Conservation (phyloP, 257 asterid species). For the Sherardia arvensis region DNA sequence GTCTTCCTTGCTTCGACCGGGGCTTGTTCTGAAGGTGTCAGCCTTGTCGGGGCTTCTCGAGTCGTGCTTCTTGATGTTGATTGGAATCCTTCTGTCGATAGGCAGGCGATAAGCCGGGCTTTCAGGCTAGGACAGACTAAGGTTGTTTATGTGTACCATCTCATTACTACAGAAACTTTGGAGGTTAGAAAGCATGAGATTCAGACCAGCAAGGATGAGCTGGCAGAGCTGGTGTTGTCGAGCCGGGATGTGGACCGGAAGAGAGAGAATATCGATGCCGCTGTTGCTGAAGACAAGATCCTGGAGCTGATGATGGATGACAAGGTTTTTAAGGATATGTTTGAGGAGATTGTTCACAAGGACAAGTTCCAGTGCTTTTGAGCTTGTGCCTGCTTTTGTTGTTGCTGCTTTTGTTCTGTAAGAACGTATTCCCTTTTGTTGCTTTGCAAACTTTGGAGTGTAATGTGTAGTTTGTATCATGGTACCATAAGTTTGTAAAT, state of each 20-base stretch:
- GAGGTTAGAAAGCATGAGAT: slow-evolving; percentile 41
- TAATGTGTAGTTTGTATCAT: background rate
- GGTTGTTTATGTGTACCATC: slow-evolving; percentile 55
- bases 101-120: slow-evolving; percentile 76
- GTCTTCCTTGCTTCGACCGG: slow-evolving; percentile 64
- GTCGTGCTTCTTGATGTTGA: slow-evolving; percentile 68
- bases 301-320: slow-evolving; percentile 47
- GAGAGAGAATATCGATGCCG: background rate
- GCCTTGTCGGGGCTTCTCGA: slow-evolving; percentile 71
- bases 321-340: slow-evolving; percentile 13
- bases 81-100: slow-evolving; percentile 73
- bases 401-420: background rate
- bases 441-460: background rate
- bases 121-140: slow-evolving; percentile 71
- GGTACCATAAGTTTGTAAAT: no score
- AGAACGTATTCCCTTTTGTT: no score
- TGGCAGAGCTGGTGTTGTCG: slow-evolving; percentile 45
- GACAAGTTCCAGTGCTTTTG: slow-evolving; percentile 15
- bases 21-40: slow-evolving; percentile 79
- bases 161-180: slow-evolving; percentile 30
- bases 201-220: slow-evolving; percentile 38
- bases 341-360: slow-evolving; percentile 38
- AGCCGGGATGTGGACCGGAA: slow-evolving; percentile 4
- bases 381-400: background rate
- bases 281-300: slow-evolving; percentile 31